Evolutionary conservation across 495 filamentous ascomycete genomes (phyloP), one percentile per base, ranked within the genome.

Genomic region (Trypethelium eluteriae): DNA sequence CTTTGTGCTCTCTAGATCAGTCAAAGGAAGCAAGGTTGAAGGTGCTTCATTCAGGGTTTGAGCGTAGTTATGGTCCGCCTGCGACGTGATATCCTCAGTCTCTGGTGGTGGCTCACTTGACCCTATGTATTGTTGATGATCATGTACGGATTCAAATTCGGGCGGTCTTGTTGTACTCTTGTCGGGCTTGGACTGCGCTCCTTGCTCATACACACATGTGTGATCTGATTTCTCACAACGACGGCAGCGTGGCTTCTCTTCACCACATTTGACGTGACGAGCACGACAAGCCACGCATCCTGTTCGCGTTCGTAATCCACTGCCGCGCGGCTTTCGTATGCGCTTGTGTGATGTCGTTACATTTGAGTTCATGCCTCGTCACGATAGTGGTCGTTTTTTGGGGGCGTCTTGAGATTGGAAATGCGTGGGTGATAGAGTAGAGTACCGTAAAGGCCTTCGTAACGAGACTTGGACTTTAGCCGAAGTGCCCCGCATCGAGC

Each of bases 321-420:
- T 64, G 63, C 63, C 39, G 49, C 63, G 63, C 39, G 63, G 49
- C 63, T n/a, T 44, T 46, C 63, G 36, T 16, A 47, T n/a, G 39
- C 63, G 63, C 61, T 25, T 63, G 61, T 10, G 34, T 39, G 61
- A 38, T 63, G 9, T 63, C 10, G 61, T 9, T 63, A 16, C 61
- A 63, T n/a, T 63, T 44, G 41, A 44, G 41, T 1, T 44, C 41
- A 44, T 44, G 41, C 14, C 41, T 44, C 41, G 41, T 44, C 41
- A 44, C 41, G 14, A 44, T 44, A 14, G 41, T 44, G 41, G 14
- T 7, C 41, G 41, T 44, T 44, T 44, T 25, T 14, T 7, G 41
- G 41, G 41, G 6, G 41, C 41, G 41, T 44, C 41, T 44, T 14
- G 41, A 44, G 41, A 14, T 44, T 44, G 41, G 14, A 44, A 7